A percentile compares a stretch with the other conserved stretches of the same genome.
phyloP scores from a whole-genome alignment of 2,329 filamentous ascomycete genomes.

The Clonostachys chloroleuca region DNA sequence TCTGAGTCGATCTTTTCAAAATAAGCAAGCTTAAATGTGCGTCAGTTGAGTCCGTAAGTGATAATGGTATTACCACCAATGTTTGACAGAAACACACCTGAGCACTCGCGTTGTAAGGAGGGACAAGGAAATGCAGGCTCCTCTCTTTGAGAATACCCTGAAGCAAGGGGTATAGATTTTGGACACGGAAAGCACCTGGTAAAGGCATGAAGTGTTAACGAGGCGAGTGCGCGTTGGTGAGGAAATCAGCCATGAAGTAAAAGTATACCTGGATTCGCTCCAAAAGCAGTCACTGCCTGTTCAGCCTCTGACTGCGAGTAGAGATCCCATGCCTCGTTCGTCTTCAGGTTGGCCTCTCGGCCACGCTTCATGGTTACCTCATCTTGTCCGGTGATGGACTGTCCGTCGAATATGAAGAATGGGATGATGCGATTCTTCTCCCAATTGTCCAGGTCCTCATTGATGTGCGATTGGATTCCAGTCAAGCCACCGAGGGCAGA shows the following conservation, averaged over 20 bases:
- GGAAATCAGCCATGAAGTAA: constrained; percentile 1
- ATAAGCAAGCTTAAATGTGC: constrained; percentile 62
- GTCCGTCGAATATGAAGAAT: constrained; percentile 88
- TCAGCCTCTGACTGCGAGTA: constrained; percentile 80
- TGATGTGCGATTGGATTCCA: constrained; percentile 70
- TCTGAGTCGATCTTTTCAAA: constrained; percentile 64
- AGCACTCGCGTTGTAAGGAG: constrained; percentile 82
- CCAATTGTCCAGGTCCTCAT: constrained; percentile 71
- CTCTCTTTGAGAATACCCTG: constrained; percentile 68
- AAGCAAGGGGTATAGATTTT: constrained; percentile 72
- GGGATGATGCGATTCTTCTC: constrained; percentile 67
- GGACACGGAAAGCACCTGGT: constrained; percentile 64
- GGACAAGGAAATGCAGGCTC: constrained; percentile 71
- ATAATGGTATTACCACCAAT: neutral
- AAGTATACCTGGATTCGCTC: constrained; percentile 63
- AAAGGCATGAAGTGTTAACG: neutral
- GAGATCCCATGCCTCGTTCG: constrained; percentile 77
- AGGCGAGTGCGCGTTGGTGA: constrained; percentile 10
- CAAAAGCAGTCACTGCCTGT: constrained; percentile 82
- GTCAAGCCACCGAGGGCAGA: constrained; percentile 87
- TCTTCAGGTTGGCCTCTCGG: constrained; percentile 62
- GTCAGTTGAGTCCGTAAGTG: constrained; percentile 6
- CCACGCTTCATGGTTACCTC: constrained; percentile 62
- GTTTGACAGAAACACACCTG: constrained; percentile 53
- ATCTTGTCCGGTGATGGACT: constrained; percentile 74